Base-by-base conservation (phyloP, 768 basidiomycete genomes). In the Pleurotus ostreatus region DNA sequence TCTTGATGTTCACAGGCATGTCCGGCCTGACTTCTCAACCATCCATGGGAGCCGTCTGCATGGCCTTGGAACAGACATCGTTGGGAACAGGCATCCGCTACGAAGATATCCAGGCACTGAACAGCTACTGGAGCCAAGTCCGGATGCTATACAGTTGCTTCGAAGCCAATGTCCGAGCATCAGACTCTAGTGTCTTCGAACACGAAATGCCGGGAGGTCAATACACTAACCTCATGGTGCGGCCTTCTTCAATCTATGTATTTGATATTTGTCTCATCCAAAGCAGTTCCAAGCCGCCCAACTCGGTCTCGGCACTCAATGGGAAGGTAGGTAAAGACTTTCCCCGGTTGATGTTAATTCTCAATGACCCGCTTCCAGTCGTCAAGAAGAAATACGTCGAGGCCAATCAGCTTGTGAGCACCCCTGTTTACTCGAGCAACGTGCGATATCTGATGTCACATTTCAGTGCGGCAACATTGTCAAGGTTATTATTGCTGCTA, bases 121-220 rank as follows among this genome's bases (percentile, higher is more conserved):
- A 99, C 80, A 73, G 87, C 56, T 99, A 99, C 75, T 99, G 97
- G 97, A 92, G 88, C 55, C 94, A 98, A 78, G 90, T 98, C 69
- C 90, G 97, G 68, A 76, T 91, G 74, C 83, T 98, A 46, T 99
- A 99, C 76, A 71, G 82, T 68, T 97, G 94, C 78, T 99, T 99
- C 78, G 97, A 98, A 71, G 97, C 97, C 55, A 97, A 97, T 66
- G 94, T 98, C 63, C 85, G 94, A 53, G 92, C 94, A 22, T 95
- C 94, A 52, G 97, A 98, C 69, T 97, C 95, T 47, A 94, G 92
- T 73, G 95, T 98, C 53, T 99, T 98, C 70, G 94, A 94, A 67
- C 96, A 98, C 73, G 95, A 97, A 74, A 98, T 99, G 97, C 96
- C 96, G 54, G 97, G 95, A 68, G 96, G 95, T 45, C 93, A 94